These are phyloP conservation scores for Cryphonectria japonica DNA, from an alignment of 2,329 filamentous ascomycete species.

Conservation along the genomic window DNA sequence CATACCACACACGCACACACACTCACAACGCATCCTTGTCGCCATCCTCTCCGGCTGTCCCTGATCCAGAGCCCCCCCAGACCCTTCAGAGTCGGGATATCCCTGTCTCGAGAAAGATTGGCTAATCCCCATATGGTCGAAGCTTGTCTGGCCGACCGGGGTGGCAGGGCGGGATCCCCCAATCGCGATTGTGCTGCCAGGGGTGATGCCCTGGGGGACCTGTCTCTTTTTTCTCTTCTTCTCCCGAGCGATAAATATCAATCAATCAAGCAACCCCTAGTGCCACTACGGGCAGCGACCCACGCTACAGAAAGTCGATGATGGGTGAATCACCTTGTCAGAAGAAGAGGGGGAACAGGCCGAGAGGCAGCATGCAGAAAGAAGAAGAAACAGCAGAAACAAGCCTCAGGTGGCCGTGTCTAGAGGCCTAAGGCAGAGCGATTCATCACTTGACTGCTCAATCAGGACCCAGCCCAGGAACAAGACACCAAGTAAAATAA, in stretches of 20 bases:
- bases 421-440: neutral
- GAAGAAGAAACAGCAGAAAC: neutral
- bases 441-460: neutral
- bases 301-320: neutral
- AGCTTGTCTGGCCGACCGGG: slow-evolving; percentile 5
- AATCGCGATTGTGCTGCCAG: slow-evolving; percentile 7
- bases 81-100: neutral
- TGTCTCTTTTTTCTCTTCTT: neutral
- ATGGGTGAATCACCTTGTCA: neutral
- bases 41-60: neutral
- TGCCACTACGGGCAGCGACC: neutral
- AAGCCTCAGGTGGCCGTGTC: neutral
- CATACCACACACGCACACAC: neutral
- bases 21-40: neutral
- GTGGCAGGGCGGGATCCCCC: neutral
- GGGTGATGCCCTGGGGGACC: neutral
- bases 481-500: neutral
- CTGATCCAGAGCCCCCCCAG: neutral
- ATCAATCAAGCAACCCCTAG: neutral
- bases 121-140: slow-evolving; percentile 5
- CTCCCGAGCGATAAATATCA: slow-evolving; percentile 9
- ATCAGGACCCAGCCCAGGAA: neutral
- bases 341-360: neutral
- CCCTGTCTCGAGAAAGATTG: neutral
- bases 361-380: neutral